A percentile compares a stretch with the other conserved stretches of the same genome.
Conservation (phyloP, 805 yeast species). For the Schwanniomyces pseudopolymorphus region DNA sequence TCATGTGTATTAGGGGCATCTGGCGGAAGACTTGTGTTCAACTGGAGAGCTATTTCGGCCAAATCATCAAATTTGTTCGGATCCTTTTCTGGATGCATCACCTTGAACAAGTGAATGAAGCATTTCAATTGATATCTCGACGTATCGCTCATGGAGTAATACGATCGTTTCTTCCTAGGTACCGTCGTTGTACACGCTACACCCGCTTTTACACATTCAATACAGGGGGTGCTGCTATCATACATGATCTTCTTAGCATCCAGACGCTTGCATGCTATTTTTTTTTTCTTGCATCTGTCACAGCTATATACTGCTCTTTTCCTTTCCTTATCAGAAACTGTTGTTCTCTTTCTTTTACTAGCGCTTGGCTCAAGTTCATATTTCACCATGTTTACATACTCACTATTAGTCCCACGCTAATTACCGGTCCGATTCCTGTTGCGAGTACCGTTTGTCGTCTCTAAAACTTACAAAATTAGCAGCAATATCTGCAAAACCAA, state of each 20-base stretch:
- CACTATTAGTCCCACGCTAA: background rate
- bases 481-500: background rate
- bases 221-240: constrained; percentile 1
- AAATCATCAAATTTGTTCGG: background rate
- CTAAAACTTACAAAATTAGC: background rate
- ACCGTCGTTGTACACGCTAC: constrained; percentile 1
- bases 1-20: background rate
- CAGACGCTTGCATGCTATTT: background rate
- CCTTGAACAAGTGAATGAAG: background rate
- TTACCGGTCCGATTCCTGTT: background rate
- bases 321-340: constrained; percentile 1
- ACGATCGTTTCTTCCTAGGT: constrained; percentile 1
- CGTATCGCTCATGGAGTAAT: constrained; percentile 1
- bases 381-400: background rate
- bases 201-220: background rate
- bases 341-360: background rate
- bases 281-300: background rate
- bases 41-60: background rate
- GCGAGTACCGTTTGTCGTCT: background rate
- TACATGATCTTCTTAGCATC: background rate
- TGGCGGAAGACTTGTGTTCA: background rate
- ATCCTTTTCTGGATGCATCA: background rate
- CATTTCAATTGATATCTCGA: constrained; percentile 3
- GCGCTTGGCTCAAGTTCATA: background rate
- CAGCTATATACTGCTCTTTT: background rate